Conservation (phyloP, 192 early-diverging fungal genomes). For the Linnemannia hyalina region DNA sequence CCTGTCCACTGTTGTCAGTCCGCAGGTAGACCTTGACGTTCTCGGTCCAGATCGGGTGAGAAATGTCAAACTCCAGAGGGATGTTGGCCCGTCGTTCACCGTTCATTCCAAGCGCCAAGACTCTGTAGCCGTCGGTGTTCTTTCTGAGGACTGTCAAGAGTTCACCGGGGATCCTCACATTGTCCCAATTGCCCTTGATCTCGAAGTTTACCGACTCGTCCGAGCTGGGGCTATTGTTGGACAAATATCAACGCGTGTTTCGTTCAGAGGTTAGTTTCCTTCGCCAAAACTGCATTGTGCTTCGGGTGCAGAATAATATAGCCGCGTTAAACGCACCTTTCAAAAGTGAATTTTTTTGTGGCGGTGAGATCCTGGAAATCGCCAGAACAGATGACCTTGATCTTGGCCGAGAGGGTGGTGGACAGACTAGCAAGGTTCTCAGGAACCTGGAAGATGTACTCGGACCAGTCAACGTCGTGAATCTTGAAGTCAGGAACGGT, state of each 20-base stretch:
- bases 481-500: constrained; percentile 44
- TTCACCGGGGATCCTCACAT: constrained; percentile 18
- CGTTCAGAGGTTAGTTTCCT: neutral
- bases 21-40: constrained; percentile 32
- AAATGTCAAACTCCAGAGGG: constrained; percentile 26
- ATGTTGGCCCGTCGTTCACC: constrained; percentile 50
- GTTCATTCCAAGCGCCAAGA: constrained; percentile 57
- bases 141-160: constrained; percentile 36
- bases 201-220: constrained; percentile 22
- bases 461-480: constrained; percentile 36
- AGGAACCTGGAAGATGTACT: constrained; percentile 58
- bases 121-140: constrained; percentile 34
- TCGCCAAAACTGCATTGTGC: neutral
- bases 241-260: neutral
- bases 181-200: constrained; percentile 15
- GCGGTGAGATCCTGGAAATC: constrained; percentile 18
- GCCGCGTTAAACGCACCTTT: constrained; percentile 3
- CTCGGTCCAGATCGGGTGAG: constrained; percentile 16
- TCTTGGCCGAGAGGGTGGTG: constrained; percentile 43
- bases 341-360: constrained; percentile 11
- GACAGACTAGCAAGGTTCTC: constrained; percentile 23
- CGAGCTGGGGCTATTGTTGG: constrained; percentile 14
- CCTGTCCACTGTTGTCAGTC: constrained; percentile 53
- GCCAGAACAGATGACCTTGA: constrained; percentile 52
- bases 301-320: neutral